Evolutionary conservation across 331 rosid genomes (phyloP).

Genomic region (Pyracantha coccinea): DNA sequence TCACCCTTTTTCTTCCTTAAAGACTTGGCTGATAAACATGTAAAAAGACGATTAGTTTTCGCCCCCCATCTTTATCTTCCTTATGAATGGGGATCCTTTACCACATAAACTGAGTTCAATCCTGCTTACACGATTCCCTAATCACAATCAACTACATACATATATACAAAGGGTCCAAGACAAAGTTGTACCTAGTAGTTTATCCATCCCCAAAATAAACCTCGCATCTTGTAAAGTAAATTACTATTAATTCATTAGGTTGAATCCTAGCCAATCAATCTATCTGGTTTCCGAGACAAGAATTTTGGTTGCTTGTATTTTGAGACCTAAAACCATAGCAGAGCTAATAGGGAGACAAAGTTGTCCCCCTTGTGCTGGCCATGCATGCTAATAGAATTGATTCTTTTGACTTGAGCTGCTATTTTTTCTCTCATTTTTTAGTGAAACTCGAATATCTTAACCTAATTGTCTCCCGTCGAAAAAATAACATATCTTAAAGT

Average conservation of each 20-base stretch:
- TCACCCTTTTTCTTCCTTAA: too few relatives aligned
- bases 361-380: not conserved
- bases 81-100: not conserved
- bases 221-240: not conserved
- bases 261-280: not conserved
- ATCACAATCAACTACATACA: not conserved
- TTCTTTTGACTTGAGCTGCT: too few relatives aligned
- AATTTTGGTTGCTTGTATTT: not conserved
- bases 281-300: not conserved
- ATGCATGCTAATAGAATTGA: not conserved
- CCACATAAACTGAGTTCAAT: not conserved
- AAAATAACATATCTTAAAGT: too few relatives aligned
- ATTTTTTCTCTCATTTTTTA: not conserved
- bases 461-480: not conserved
- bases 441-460: not conserved
- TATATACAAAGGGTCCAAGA: not conserved
- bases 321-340: not conserved
- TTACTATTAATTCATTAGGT: not conserved
- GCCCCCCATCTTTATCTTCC: not conserved
- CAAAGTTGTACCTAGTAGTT: not conserved
- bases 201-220: not conserved
- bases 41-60: not conserved
- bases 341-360: constrained; percentile 4
- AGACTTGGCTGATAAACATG: not conserved
- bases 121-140: not conserved